A percentile compares a stretch with the other conserved stretches of the same genome.
Conservation (phyloP, 164 flowering plant genomes). For the Dillenia suffruticosa region DNA sequence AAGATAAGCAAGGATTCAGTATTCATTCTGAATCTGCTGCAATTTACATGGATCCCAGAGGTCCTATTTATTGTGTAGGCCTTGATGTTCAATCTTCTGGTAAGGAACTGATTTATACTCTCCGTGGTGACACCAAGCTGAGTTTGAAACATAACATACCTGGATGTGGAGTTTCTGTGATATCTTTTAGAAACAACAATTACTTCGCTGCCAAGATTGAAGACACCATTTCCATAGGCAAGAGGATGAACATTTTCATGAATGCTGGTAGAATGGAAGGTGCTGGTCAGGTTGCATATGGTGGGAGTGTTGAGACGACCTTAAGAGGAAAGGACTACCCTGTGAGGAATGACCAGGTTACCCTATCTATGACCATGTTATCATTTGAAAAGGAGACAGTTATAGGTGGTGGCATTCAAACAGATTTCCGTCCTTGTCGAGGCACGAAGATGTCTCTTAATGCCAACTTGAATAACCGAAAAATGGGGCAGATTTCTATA, state of each 20-base stretch:
- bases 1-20: slow-evolving; percentile 76
- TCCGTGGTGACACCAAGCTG: slow-evolving; percentile 57
- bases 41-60: slow-evolving; percentile 37
- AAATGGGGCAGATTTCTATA: slow-evolving; percentile 75
- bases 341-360: slow-evolving; percentile 59
- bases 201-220: slow-evolving; percentile 76
- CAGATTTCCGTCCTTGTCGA: slow-evolving; percentile 56
- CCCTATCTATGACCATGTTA: slow-evolving; percentile 51
- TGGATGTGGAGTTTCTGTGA: slow-evolving; percentile 73
- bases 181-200: slow-evolving; percentile 54
- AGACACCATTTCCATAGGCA: slow-evolving; percentile 58
- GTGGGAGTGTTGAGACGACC: slow-evolving; percentile 69
- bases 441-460: slow-evolving; percentile 52
- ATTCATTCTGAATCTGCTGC: slow-evolving; percentile 66
- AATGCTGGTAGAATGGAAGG: slow-evolving; percentile 67
- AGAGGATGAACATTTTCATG: slow-evolving; percentile 54
- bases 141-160: slow-evolving; percentile 46
- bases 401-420: slow-evolving; percentile 54
- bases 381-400: slow-evolving; percentile 71
- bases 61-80: slow-evolving; percentile 42
- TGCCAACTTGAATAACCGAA: slow-evolving; percentile 66
- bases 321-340: slow-evolving; percentile 82
- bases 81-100: slow-evolving; percentile 75
- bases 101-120: slow-evolving; percentile 54
- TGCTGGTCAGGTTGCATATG: slow-evolving; percentile 62